Evolutionary conservation across 208 protist genomes (phyloP), one percentile per base, ranked within the genome.

Genomic region (Leishmania lainsoni): DNA sequence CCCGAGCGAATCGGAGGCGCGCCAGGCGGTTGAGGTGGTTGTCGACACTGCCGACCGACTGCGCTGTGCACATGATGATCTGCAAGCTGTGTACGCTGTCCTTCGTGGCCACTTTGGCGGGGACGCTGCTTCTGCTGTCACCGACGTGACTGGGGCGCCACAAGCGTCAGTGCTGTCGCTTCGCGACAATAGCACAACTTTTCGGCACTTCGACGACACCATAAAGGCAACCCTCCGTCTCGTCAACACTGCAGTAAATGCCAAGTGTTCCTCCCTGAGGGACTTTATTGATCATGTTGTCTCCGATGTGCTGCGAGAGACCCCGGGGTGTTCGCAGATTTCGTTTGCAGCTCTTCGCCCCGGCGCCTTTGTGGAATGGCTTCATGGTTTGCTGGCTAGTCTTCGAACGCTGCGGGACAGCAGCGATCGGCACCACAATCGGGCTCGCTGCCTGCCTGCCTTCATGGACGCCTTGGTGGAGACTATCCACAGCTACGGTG

Each of bases 391-490:
- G 65, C 63, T 86, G 75, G 56, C 78, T 10, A 59, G 29, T 48
- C 83, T 89, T 17, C 20, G 39, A 9, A 1, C 56, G 26, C 59
- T 75, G 74, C 72, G 66, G 12, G 70, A 61, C 5, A 48, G 63
- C 65, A 70, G 61, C 45, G 70, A 66, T n/a, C 75, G 59, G 16
- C 81, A 76, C 52, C 76, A 61, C 48, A 77, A 58, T 5, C 61
- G 66, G 22, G 32, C 49, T 78, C 82, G 58, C 32, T 76, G 51
- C 22, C 71, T 65, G 61, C 78, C 70, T 58, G 61, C 52, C 48
- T 91, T 90, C 58, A 81, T 93, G 58, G 87, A 93, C 78, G 77
- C 87, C 2, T 58, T 95, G 14, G 86, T 83, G 49, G 73, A 77
- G 22, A 14, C 89, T 5, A 82, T 94, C 1, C 82, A 86, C 26